These are phyloP conservation scores for Candida multigemmis DNA, from an alignment of 805 yeast species.

Conservation along the genomic window DNA sequence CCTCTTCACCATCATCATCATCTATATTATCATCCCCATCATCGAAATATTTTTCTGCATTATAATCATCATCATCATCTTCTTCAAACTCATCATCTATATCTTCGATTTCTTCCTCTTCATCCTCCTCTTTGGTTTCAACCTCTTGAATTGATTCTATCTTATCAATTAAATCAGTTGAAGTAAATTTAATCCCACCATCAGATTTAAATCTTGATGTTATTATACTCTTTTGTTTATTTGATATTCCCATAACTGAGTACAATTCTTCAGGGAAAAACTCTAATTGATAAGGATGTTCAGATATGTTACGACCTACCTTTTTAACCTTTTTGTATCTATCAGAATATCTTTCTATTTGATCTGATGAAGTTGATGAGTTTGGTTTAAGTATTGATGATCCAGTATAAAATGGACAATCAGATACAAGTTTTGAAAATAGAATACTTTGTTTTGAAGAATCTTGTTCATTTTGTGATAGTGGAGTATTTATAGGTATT, in stretches of 20 bases:
- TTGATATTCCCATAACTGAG: conserved; percentile 56
- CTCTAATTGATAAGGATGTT: conserved; percentile 64
- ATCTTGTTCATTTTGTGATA: conserved; percentile 40
- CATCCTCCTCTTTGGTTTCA: conserved; percentile 24
- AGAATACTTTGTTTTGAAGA: conserved; percentile 49
- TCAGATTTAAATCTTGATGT: conserved; percentile 29
- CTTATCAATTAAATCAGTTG: too few relatives aligned
- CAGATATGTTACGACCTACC: conserved; percentile 64
- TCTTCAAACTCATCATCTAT: conserved; percentile 63
- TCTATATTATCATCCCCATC: conserved; percentile 54
- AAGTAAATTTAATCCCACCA: conserved; percentile 31
- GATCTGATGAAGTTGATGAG: conserved; percentile 35
- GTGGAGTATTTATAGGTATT: conserved; percentile 58
- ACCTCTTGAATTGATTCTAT: too few relatives aligned
- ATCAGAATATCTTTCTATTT: conserved; percentile 77
- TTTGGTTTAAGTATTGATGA: conserved; percentile 19
- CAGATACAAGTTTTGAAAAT: conserved; percentile 43
- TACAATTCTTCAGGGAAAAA: conserved; percentile 76
- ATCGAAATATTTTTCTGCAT: conserved; percentile 73
- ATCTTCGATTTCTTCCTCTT: conserved; percentile 40
- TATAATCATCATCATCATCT: conserved; percentile 71
- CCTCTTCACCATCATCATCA: conserved; percentile 60
- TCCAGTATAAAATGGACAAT: conserved; percentile 65
- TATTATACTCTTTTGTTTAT: conserved; percentile 41
- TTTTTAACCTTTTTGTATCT: conserved; percentile 61